Evolutionary conservation across 305 asterid genomes (phyloP).

Genomic region (Fraxinus angustifolia): DNA sequence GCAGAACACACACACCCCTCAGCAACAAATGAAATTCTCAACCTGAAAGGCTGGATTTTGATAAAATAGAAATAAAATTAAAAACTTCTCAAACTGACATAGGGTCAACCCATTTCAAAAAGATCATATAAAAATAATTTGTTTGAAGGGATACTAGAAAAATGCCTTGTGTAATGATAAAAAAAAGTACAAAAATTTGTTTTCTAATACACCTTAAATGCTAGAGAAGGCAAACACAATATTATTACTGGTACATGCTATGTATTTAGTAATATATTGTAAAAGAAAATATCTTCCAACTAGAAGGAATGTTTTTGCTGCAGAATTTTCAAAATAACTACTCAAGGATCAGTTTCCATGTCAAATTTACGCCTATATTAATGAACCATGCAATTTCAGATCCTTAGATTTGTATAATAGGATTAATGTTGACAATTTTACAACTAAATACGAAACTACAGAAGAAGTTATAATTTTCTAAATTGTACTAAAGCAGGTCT

Average conservation of each 20-base stretch:
- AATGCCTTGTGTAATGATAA: background rate
- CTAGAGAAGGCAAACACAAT: background rate
- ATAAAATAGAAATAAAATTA: background rate
- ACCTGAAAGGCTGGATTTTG: background rate
- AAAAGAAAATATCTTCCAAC: background rate
- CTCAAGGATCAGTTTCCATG: background rate
- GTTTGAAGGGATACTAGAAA: background rate
- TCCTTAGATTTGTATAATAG: background rate
- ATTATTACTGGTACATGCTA: background rate
- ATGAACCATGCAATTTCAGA: background rate
- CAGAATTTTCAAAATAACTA: background rate
- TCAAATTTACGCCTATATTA: background rate
- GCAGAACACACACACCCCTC: background rate
- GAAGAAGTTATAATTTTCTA: too few species aligned
- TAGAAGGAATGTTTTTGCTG: background rate
- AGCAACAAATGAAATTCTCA: background rate
- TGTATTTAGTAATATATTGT: background rate
- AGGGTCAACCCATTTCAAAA: background rate
- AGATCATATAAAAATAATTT: background rate
- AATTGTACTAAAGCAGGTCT: too few species aligned
- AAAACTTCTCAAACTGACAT: background rate
- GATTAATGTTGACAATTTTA: too few species aligned
- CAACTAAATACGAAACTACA: too few species aligned
- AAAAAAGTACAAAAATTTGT: background rate
- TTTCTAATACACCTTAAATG: too few species aligned